Percentiles rank a stretch among this genome's conserved stretches.
Conservation (phyloP, 2,329 filamentous ascomycete species). For the Karstenula rhodostoma region DNA sequence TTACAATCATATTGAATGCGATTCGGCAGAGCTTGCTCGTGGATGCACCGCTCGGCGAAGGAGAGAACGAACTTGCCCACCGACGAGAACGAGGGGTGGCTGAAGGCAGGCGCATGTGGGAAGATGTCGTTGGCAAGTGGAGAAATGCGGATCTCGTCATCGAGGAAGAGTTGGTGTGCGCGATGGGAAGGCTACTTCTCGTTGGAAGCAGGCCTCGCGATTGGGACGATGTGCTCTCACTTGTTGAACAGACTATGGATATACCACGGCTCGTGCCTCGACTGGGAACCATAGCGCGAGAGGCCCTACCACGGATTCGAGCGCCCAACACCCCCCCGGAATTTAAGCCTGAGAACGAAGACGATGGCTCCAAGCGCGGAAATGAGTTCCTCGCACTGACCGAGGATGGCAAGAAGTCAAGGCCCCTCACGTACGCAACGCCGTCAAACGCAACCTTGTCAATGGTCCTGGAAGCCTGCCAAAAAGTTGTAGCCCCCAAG, state of each 20-base stretch:
- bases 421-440: constrained; percentile 52
- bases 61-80: constrained; percentile 34
- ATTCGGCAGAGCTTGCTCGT: constrained; percentile 58
- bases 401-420: constrained; percentile 34
- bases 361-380: constrained; percentile 32
- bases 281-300: constrained; percentile 41
- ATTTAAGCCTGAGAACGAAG: constrained; percentile 37
- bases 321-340: constrained; percentile 38
- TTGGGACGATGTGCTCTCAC: constrained; percentile 74
- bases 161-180: constrained; percentile 79
- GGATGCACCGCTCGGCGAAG: constrained; percentile 37
- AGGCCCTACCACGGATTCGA: constrained; percentile 45
- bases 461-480: constrained; percentile 71
- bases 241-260: constrained; percentile 84
- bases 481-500: constrained; percentile 66
- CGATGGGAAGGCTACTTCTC: constrained; percentile 82
- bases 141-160: constrained; percentile 71
- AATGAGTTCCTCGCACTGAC: constrained; percentile 43
- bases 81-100: constrained; percentile 60
- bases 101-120: constrained; percentile 80
- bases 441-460: constrained; percentile 69
- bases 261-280: constrained; percentile 66
- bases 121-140: constrained; percentile 81
- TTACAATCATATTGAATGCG: constrained; percentile 82
- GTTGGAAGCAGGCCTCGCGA: constrained; percentile 67